Conservation (phyloP, 73 alveolate species). For the Paramecium caudatum region DNA sequence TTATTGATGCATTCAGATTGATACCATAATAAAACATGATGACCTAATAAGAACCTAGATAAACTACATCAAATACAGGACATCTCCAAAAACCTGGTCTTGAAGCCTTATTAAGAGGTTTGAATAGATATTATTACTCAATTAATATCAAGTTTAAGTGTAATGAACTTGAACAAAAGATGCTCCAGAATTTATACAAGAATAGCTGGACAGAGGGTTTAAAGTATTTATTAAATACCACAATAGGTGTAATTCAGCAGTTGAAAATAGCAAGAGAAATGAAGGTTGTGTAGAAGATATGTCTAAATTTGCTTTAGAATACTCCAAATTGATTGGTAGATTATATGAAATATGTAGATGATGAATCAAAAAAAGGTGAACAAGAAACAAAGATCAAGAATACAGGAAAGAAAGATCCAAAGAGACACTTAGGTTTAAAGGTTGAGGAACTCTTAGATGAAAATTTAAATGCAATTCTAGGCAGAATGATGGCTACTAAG, state of each 20-base stretch:
- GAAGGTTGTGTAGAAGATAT: slow-evolving; percentile 81
- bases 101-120: slow-evolving; percentile 94
- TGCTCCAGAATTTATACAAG: slow-evolving; percentile 98
- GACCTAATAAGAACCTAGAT: slow-evolving; percentile 98
- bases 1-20: slow-evolving; percentile 99
- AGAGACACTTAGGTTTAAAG: slow-evolving; percentile 51
- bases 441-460: slow-evolving; percentile 44
- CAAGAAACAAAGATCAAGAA: slow-evolving; percentile 44
- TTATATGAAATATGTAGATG: slow-evolving; percentile 47
- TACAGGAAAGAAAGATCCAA: slow-evolving; percentile 73
- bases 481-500: slow-evolving; percentile 58
- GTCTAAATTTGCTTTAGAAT: slow-evolving; percentile 67
- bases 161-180: slow-evolving; percentile 98
- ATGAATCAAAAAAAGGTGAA: slow-evolving; percentile 69
- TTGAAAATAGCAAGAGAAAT: slow-evolving; percentile 80
- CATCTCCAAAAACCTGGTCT: slow-evolving; percentile 92
- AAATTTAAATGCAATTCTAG: slow-evolving; percentile 41
- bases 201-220: slow-evolving; percentile 97
- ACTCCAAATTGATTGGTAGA: slow-evolving; percentile 18
- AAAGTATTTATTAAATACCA: slow-evolving; percentile 35
- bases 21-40: slow-evolving; percentile 91
- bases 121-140: slow-evolving; percentile 97
- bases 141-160: slow-evolving; percentile 98
- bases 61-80: slow-evolving; percentile 99
- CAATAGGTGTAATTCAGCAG: slow-evolving; percentile 73